Percentiles rank a stretch among this genome's conserved stretches.
These are phyloP conservation scores for Anthracocystis setariae DNA, from an alignment of 1,284 basidiomycete species.

Conservation along the genomic window DNA sequence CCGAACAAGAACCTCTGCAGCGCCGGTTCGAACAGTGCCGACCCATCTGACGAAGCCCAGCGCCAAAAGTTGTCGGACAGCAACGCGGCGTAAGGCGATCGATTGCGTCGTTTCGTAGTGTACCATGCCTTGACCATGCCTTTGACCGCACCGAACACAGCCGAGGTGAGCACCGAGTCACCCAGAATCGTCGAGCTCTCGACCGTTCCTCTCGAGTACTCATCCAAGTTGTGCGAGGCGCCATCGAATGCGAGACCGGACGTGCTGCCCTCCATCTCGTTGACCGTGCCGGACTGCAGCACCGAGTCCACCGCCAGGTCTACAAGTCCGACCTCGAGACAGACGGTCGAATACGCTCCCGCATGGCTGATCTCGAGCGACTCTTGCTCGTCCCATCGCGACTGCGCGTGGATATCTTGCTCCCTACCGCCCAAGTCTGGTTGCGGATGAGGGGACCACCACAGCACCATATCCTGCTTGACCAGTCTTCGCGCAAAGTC, in stretches of 20 bases:
- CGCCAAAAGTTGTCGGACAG: constrained; percentile 91
- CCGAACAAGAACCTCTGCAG: constrained; percentile 93
- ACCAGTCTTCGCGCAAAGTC: constrained; percentile 87
- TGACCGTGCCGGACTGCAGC: constrained; percentile 90
- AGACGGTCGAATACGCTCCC: constrained; percentile 92
- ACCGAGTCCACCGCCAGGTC: constrained; percentile 95
- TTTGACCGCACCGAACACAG: constrained; percentile 86
- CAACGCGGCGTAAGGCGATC: constrained; percentile 72
- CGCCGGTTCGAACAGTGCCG: constrained; percentile 90
- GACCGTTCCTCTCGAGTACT: constrained; percentile 81
- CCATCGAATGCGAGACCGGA: constrained; percentile 86
- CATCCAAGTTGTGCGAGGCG: constrained; percentile 80
- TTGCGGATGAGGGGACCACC: constrained; percentile 85
- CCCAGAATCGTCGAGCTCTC: constrained; percentile 77
- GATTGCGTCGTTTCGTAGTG: constrained; percentile 78
- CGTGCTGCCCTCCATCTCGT: constrained; percentile 90
- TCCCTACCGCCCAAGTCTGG: constrained; percentile 95
- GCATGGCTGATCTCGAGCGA: constrained; percentile 87
- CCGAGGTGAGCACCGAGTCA: constrained; percentile 88
- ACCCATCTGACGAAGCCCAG: constrained; percentile 86
- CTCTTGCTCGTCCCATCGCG: constrained; percentile 70
- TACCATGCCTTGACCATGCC: constrained; percentile 92
- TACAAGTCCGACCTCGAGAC: constrained; percentile 86
- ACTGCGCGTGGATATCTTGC: constrained; percentile 77
- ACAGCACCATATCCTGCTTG: constrained; percentile 88